Evolutionary conservation across 352 stramenopile genomes (phyloP).

Genomic region (Vaucheria bursata): DNA sequence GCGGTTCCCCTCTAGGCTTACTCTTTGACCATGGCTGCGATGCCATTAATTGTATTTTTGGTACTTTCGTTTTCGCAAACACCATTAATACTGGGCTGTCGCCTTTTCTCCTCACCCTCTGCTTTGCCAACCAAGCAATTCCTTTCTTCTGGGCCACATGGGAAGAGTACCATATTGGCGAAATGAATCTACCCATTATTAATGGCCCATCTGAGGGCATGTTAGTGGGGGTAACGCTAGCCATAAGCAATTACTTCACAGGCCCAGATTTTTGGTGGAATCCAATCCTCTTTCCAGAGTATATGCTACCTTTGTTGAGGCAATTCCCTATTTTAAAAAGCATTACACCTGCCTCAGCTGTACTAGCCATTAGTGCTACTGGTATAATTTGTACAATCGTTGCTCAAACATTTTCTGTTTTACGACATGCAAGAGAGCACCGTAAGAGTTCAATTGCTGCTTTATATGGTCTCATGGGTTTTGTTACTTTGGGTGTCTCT

Average conservation of each 20-base stretch:
- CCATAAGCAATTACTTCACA: background rate
- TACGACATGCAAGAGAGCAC: background rate
- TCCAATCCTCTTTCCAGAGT: constrained; percentile 3
- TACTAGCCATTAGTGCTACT: background rate
- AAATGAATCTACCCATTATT: constrained; percentile 80
- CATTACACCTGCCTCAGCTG: background rate
- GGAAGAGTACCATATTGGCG: constrained; percentile 95
- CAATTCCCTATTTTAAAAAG: too few relatives aligned
- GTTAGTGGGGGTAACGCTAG: background rate
- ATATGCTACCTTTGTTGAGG: too few relatives aligned
- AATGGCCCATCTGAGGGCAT: constrained; percentile 93
- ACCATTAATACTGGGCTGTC: constrained; percentile 7
- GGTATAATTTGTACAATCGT: background rate
- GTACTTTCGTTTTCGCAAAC: constrained; percentile 64
- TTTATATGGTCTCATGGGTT: background rate
- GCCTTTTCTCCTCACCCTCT: constrained; percentile 9
- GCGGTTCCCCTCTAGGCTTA: constrained; percentile 86
- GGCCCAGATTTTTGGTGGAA: constrained; percentile 1
- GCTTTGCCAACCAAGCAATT: constrained; percentile 47
- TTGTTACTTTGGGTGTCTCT: background rate
- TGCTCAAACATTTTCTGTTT: too few relatives aligned
- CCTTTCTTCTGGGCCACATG: constrained; percentile 95
- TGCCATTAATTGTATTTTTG: constrained; percentile 69
- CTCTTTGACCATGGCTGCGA: constrained; percentile 93
- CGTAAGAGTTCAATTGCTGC: background rate